Base-by-base conservation (phyloP, 345 rosid species). In the Iberis pinnata region DNA sequence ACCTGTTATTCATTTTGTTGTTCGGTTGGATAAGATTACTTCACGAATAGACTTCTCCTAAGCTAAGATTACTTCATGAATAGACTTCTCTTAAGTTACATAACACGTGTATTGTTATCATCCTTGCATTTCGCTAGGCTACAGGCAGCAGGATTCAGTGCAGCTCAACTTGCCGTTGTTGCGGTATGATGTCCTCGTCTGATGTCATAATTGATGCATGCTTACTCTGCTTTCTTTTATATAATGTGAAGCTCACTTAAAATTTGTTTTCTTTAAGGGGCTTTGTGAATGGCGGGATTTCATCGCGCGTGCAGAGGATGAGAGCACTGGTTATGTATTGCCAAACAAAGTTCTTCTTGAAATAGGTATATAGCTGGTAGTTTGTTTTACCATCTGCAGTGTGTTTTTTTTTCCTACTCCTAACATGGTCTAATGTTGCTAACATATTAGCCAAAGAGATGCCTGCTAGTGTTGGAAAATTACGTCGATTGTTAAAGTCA, bases 321-420 rank as follows among this genome's bases (percentile, higher is more conserved):
- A 92, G 73, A 85, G 98, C 70, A 88, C 97, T 18, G 97, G 98
- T 35, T 92, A 71, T 67, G 71, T 90, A 31, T 68, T 92, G 60
- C 96, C 98, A 14, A 92, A 92, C 75, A 92, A 76, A 78, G 74
- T 69, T 65, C 95, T 92, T 56, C 79, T 92, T 70, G 95, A 83
- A 73, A 76, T 92, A 39, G 98, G 98, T 88, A 80, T 43, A 61
- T 19, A 63, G 17, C 38, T 29, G 42, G 51, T 18, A 31, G 42
- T 58, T 58, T 12, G 9, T 29, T 50, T 44, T 44, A 26, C 31
- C 32, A 44, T 36, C 31, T 43, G 53, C 47, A 35, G 43, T 12
- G 53, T 19, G 48, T 58, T 32, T 40, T 18, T 43, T 24, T 50
- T 50, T 12, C 53, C 12, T 26, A 37, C 56, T 50, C 22, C 32